phyloP scores from a whole-genome alignment of 257 asterid genomes.

The Petrea volubilis region DNA sequence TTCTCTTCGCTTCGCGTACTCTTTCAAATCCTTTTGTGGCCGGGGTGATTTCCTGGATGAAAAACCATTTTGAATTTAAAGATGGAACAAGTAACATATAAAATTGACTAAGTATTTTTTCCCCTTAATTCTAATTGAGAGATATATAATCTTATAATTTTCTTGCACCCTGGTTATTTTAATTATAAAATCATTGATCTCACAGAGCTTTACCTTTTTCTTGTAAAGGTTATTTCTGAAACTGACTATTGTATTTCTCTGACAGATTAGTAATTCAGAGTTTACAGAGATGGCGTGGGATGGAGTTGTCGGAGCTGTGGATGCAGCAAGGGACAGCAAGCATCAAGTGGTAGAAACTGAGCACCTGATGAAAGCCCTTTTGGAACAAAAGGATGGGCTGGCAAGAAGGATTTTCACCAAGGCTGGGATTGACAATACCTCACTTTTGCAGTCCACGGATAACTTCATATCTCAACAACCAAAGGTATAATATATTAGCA shows the following conservation, averaged over 20 bases:
- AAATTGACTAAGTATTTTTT: too few relatives aligned
- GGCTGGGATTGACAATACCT: constrained; percentile 83
- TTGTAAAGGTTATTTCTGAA: background rate
- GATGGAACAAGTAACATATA: too few relatives aligned
- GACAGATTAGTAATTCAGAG: constrained; percentile 71
- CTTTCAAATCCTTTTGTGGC: background rate
- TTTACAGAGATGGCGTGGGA: constrained; percentile 95
- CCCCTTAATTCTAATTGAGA: too few relatives aligned
- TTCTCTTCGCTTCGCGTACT: background rate
- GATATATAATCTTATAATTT: constrained; percentile 4
- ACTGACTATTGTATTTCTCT: background rate
- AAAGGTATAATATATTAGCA: too few relatives aligned
- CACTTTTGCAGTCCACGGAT: constrained; percentile 70
- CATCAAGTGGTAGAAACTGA: constrained; percentile 90
- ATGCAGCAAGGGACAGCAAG: constrained; percentile 67
- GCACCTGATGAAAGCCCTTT: constrained; percentile 86
- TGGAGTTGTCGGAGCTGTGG: constrained; percentile 68
- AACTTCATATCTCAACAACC: constrained; percentile 80
- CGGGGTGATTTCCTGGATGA: too few relatives aligned
- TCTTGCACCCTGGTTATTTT: background rate
- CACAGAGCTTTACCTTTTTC: background rate
- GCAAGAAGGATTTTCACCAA: constrained; percentile 87
- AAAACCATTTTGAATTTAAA: too few relatives aligned
- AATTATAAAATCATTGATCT: background rate
- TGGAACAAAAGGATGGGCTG: constrained; percentile 92